phyloP scores from a whole-genome alignment of 179 eudicot species.

The Amaranthus tricolor region DNA sequence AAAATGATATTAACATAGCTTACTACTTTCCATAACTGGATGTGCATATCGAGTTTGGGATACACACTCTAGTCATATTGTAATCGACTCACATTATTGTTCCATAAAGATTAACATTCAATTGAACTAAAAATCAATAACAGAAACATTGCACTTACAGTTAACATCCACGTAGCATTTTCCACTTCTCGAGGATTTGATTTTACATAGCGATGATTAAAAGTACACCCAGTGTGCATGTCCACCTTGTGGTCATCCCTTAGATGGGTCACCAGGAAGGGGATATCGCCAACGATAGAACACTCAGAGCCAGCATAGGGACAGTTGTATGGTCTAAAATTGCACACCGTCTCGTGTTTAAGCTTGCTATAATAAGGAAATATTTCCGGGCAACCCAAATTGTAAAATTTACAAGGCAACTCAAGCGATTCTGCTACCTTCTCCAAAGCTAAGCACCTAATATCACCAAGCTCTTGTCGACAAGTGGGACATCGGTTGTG shows the following conservation, averaged over 20 bases:
- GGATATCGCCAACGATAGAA: slow-evolving; percentile 70
- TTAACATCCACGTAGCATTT: slow-evolving; percentile 95
- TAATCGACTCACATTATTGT: neutral
- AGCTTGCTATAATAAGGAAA: slow-evolving; percentile 79
- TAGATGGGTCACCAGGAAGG: slow-evolving; percentile 66
- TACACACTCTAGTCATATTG: too few species aligned
- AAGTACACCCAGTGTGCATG: slow-evolving; percentile 85
- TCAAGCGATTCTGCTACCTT: slow-evolving; percentile 90
- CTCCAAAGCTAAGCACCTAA: slow-evolving; percentile 87
- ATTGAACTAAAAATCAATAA: neutral
- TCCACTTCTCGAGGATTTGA: slow-evolving; percentile 92
- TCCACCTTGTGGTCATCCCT: slow-evolving; percentile 87
- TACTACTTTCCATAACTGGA: too few species aligned
- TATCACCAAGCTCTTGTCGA: slow-evolving; percentile 79
- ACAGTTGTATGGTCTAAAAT: slow-evolving; percentile 79
- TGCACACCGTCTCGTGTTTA: slow-evolving; percentile 77
- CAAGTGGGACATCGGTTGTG: slow-evolving; percentile 89
- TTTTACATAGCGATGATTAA: slow-evolving; percentile 90
- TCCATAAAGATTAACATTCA: neutral
- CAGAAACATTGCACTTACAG: slow-evolving; percentile 50
- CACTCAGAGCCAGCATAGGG: slow-evolving; percentile 97
- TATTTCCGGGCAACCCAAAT: slow-evolving; percentile 76
- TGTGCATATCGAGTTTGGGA: too few species aligned
- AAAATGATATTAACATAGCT: too few species aligned
- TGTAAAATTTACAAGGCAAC: slow-evolving; percentile 75